phyloP scores from a whole-genome alignment of 495 filamentous ascomycete genomes.

The Aspergillus biplanus region DNA sequence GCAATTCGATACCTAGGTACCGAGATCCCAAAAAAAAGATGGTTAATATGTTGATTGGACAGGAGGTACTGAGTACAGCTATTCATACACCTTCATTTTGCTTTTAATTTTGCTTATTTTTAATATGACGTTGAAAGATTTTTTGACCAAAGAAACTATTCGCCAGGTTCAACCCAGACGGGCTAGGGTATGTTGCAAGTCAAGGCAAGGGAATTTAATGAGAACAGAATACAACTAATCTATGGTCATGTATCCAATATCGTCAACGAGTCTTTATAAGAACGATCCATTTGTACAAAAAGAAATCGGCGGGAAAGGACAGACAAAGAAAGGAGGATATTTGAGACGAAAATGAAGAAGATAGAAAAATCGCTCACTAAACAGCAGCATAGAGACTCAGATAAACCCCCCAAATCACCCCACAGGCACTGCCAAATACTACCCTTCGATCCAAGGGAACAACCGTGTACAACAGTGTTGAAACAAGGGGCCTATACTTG shows the following conservation, averaged over 20 bases:
- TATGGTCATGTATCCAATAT: neutral
- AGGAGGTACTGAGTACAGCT: too few relatives aligned
- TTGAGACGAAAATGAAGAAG: conserved; percentile 1
- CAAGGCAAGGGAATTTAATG: neutral
- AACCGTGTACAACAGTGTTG: conserved; percentile 75
- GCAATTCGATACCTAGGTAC: too few relatives aligned
- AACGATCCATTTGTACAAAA: neutral
- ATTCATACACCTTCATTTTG: neutral
- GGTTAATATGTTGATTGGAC: neutral
- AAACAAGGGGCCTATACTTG: conserved; percentile 85
- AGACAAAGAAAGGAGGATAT: too few relatives aligned
- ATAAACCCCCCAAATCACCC: conserved; percentile 86
- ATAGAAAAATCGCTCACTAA: conserved; percentile 20
- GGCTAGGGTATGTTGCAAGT: neutral
- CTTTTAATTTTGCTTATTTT: neutral
- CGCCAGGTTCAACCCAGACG: too few relatives aligned
- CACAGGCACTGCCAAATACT: conserved; percentile 77
- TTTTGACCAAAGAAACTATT: neutral
- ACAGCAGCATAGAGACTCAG: conserved; percentile 68
- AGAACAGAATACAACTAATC: neutral
- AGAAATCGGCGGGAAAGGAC: too few relatives aligned
- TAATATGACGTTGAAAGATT: neutral
- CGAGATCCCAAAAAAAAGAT: too few relatives aligned
- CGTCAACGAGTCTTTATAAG: neutral
- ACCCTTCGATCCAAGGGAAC: conserved; percentile 76